These are phyloP conservation scores for Entomortierella chlamydospora DNA, from an alignment of 192 early-diverging fungal genomes.

Conservation along the genomic window DNA sequence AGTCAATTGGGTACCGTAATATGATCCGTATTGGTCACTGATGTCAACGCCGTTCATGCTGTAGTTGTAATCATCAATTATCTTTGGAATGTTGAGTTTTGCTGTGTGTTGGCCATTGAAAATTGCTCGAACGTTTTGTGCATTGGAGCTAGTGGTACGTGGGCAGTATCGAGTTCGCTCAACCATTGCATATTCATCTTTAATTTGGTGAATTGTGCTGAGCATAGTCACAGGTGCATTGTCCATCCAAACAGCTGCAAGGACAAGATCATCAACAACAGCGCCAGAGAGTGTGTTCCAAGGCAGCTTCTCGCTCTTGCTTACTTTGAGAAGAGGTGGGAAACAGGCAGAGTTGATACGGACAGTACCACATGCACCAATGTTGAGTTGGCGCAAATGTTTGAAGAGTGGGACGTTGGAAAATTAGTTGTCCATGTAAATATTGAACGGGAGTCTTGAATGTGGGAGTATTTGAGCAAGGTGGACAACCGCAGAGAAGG, in stretches of 20 bases:
- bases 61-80: constrained; percentile 42
- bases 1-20: constrained; percentile 26
- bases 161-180: background rate
- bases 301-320: constrained; percentile 13
- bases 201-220: constrained; percentile 41
- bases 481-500: constrained; percentile 23
- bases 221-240: constrained; percentile 53
- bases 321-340: constrained; percentile 30
- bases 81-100: constrained; percentile 11
- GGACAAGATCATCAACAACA: constrained; percentile 15
- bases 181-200: constrained; percentile 5
- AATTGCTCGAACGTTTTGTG: background rate
- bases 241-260: constrained; percentile 44
- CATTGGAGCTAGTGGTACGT: constrained; percentile 35
- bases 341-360: constrained; percentile 12
- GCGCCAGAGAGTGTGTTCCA: constrained; percentile 35
- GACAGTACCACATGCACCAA: constrained; percentile 41
- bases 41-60: constrained; percentile 39
- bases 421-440: constrained; percentile 51
- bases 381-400: constrained; percentile 6
- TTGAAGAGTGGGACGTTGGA: constrained; percentile 31
- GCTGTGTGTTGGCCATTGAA: constrained; percentile 7
- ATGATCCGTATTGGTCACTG: constrained; percentile 20
- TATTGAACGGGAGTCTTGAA: constrained; percentile 2
- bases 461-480: constrained; percentile 34